A percentile compares a stretch with the other conserved stretches of the same genome.
Conservation (phyloP, 1,139 yeast genomes). For the Trichomonascaceae sp. region DNA sequence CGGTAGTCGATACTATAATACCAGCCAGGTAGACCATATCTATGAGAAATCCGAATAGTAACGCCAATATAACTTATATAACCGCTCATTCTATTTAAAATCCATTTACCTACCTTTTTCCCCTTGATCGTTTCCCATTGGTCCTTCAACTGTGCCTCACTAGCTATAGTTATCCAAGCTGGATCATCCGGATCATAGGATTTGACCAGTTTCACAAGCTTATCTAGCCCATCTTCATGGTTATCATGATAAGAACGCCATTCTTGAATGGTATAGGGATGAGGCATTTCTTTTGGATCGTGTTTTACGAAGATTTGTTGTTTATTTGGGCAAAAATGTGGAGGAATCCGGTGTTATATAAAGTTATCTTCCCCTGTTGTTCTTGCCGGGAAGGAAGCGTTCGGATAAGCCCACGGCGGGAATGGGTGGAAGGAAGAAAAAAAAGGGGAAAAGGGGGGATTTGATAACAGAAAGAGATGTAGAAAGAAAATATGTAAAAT, state of each 20-base stretch:
- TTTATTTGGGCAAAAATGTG: background rate
- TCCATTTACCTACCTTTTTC: constrained; percentile 12
- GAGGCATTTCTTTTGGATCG: constrained; percentile 1
- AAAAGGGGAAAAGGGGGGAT: background rate
- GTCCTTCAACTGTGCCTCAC: constrained; percentile 52
- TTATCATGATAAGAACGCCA: constrained; percentile 65
- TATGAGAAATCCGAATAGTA: too few relatives aligned
- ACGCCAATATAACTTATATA: background rate
- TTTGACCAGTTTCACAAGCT: constrained; percentile 39
- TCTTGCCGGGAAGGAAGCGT: background rate
- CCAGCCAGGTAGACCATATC: too few relatives aligned
- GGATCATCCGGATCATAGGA: constrained; percentile 50
- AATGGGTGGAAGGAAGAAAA: background rate
- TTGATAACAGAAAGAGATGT: background rate
- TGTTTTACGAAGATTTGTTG: background rate
- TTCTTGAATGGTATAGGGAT: constrained; percentile 59
- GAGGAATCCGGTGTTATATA: background rate
- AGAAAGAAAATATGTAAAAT: too few relatives aligned
- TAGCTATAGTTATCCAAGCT: constrained; percentile 83
- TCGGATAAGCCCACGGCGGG: background rate
- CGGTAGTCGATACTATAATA: too few relatives aligned
- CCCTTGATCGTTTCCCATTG: constrained; percentile 59
- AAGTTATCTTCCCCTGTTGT: background rate
- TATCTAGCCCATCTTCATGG: constrained; percentile 52
- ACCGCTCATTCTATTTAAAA: too few relatives aligned